phyloP scores from a whole-genome alignment of 768 basidiomycete species.

The Leucocoprinus leucothites region DNA sequence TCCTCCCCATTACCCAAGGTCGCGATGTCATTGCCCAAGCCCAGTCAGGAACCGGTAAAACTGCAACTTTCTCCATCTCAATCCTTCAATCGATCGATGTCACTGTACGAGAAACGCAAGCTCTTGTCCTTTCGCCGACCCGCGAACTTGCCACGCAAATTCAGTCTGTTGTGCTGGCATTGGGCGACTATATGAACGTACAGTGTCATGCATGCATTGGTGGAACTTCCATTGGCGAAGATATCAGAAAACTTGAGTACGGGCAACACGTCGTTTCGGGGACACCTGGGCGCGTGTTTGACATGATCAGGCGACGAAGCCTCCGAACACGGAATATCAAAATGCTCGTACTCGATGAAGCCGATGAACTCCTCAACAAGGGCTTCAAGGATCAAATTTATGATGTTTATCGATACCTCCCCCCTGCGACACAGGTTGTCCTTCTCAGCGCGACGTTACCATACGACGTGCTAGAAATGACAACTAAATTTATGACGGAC shows the following conservation, averaged over 20 bases:
- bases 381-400: slow-evolving; percentile 99
- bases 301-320: slow-evolving; percentile 95
- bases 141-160: slow-evolving; percentile 99
- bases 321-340: slow-evolving; percentile 97
- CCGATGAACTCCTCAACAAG: slow-evolving; percentile 95
- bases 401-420: slow-evolving; percentile 96
- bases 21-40: slow-evolving; percentile 99
- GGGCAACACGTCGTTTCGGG: slow-evolving; percentile 98
- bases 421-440: slow-evolving; percentile 96
- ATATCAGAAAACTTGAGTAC: slow-evolving; percentile 95
- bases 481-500: slow-evolving; percentile 99
- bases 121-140: slow-evolving; percentile 95
- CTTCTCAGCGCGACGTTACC: slow-evolving; percentile 95
- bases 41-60: slow-evolving; percentile 99
- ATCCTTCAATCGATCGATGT: slow-evolving; percentile 98
- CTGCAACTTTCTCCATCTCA: slow-evolving; percentile 97
- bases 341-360: slow-evolving; percentile 93
- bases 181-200: slow-evolving; percentile 99
- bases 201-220: slow-evolving; percentile 99
- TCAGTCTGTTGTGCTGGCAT: slow-evolving; percentile 91
- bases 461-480: slow-evolving; percentile 97
- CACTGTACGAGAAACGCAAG: slow-evolving; percentile 91
- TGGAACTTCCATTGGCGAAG: slow-evolving; percentile 95
- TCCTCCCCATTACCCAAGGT: slow-evolving; percentile 92
- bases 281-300: slow-evolving; percentile 96